Evolutionary conservation across 2,329 filamentous ascomycete genomes (phyloP).

Genomic region (Fusarium graminum): DNA sequence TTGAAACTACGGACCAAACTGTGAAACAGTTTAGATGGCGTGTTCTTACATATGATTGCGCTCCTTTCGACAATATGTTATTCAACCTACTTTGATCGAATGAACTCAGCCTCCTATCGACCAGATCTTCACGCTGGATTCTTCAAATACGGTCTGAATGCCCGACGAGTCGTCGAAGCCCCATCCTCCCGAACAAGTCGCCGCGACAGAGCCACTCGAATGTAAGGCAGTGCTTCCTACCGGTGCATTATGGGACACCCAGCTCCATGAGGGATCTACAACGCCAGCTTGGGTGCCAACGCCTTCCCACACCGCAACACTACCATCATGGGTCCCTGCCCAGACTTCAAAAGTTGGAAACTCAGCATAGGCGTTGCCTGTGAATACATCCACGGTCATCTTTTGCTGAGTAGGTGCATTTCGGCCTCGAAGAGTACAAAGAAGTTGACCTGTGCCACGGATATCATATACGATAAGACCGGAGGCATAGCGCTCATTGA

Average conservation of each 20-base stretch:
- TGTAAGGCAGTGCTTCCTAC: conserved; percentile 66
- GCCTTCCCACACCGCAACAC: conserved; percentile 70
- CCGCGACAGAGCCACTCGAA: conserved; percentile 66
- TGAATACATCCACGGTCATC: conserved; percentile 67
- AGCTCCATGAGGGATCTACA: conserved; percentile 62
- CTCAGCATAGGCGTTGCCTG: conserved; percentile 50
- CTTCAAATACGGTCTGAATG: conserved; percentile 39
- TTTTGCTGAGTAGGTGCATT: conserved; percentile 67
- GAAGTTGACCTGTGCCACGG: conserved; percentile 68
- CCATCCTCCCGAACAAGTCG: conserved; percentile 70
- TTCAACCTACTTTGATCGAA: conserved; percentile 1
- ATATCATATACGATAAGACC: conserved; percentile 74
- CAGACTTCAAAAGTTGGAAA: conserved; percentile 69
- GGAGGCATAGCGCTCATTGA: conserved; percentile 69
- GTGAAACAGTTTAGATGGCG: not conserved
- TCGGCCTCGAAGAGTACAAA: conserved; percentile 67
- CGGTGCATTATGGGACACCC: conserved; percentile 61
- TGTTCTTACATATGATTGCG: not conserved
- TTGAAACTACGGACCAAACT: not conserved
- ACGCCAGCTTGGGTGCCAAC: conserved; percentile 64
- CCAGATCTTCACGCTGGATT: conserved; percentile 48
- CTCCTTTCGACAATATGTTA: not conserved
- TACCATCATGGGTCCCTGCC: conserved; percentile 68
- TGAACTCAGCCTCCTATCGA: conserved; percentile 39
- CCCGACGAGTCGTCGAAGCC: conserved; percentile 37